phyloP scores from a whole-genome alignment of 805 yeast species.

The Ascoidea asiatica region DNA sequence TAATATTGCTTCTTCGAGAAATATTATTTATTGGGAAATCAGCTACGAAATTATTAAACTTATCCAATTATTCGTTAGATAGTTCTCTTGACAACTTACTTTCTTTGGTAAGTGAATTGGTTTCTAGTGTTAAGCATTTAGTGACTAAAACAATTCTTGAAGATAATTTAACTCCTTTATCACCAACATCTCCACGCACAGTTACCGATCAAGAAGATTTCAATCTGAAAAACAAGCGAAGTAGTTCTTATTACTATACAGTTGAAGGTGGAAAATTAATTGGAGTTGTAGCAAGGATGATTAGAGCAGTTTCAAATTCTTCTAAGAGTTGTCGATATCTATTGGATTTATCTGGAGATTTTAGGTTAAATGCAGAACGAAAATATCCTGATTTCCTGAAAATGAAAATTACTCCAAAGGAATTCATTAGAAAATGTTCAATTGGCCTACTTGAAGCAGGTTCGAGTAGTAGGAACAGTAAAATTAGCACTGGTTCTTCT shows the following conservation, averaged over 20 bases:
- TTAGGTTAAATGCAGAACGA: slow-evolving; percentile 42
- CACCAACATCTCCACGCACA: background rate
- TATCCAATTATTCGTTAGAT: slow-evolving; percentile 17
- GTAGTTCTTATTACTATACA: slow-evolving; percentile 34
- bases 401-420: slow-evolving; percentile 43
- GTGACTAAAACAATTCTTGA: slow-evolving; percentile 41
- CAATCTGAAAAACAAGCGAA: slow-evolving; percentile 6
- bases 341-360: slow-evolving; percentile 50
- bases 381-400: slow-evolving; percentile 51
- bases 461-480: slow-evolving; percentile 9
- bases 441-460: slow-evolving; percentile 42
- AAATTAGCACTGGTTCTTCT: background rate
- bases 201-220: background rate
- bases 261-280: slow-evolving; percentile 57
- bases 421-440: slow-evolving; percentile 49
- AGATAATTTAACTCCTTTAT: slow-evolving; percentile 7
- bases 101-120: slow-evolving; percentile 50
- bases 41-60: slow-evolving; percentile 8
- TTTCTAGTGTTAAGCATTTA: slow-evolving; percentile 46
- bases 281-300: slow-evolving; percentile 45
- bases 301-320: slow-evolving; percentile 36
- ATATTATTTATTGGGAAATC: slow-evolving; percentile 44
- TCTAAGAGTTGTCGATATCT: slow-evolving; percentile 36
- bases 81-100: slow-evolving; percentile 41
- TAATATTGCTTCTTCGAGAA: slow-evolving; percentile 52